These are phyloP conservation scores for Magnolia officinalis DNA, from an alignment of 164 flowering plant genomes.

Conservation along the genomic window DNA sequence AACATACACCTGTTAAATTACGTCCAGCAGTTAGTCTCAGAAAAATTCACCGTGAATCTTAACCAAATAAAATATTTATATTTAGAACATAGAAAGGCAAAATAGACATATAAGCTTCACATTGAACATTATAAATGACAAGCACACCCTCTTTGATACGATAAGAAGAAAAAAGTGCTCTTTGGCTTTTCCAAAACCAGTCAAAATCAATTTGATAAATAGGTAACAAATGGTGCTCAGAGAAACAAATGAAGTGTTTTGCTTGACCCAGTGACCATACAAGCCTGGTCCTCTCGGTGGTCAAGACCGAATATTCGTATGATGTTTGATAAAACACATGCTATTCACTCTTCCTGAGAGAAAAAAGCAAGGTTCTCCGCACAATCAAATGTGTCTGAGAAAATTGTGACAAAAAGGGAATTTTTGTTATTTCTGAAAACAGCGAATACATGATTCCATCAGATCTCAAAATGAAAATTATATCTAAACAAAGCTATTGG, in stretches of 20 bases:
- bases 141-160: background rate
- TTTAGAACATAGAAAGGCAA: background rate
- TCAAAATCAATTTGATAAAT: background rate
- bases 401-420: background rate
- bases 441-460: too few species aligned
- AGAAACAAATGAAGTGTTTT: background rate
- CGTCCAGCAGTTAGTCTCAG: background rate
- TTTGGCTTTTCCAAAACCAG: background rate
- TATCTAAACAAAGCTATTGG: too few species aligned
- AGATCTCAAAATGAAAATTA: too few species aligned
- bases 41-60: background rate
- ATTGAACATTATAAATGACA: background rate
- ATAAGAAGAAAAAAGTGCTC: background rate
- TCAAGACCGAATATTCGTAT: background rate
- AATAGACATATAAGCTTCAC: background rate
- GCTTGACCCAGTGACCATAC: background rate
- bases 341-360: background rate
- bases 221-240: background rate
- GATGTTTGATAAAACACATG: background rate
- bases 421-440: too few species aligned
- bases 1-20: background rate
- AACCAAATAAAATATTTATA: background rate
- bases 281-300: background rate
- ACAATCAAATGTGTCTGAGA: background rate
- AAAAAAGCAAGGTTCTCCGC: background rate